Base-by-base conservation (phyloP, 495 filamentous ascomycete genomes). In the Tuber borchii region DNA sequence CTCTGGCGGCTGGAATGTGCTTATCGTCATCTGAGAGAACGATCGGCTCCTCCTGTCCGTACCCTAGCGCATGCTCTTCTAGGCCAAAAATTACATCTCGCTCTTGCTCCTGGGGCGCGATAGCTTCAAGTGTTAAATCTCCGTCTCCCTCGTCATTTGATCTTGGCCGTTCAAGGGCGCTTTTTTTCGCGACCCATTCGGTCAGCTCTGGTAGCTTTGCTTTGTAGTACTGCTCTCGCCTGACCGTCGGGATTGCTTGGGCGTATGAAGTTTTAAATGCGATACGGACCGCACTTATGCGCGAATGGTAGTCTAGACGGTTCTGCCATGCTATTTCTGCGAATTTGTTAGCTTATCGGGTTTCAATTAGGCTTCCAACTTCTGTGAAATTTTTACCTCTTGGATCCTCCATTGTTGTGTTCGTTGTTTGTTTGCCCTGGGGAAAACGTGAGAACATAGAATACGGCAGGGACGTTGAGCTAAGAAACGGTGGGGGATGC, bases 201-300 rank as follows among this genome's bases (percentile, higher is more conserved):
- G 68, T 37, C 31, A 79, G 12, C 34, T 46, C n/a, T 14, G 73
- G 34, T 9, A 79, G 31, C 61, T 75, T 79, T 40, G 37, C 20
- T 40, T 44, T 70, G 40, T 79, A 79, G 78, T 73, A 48, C 17
- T 72, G 56, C 9, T 70, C 78, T 22, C 42, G 37, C 61, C 31
- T 70, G 16, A 61, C 43, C 14, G 74, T 79, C 14, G 78, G 78
- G n/a, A 79, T 43, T 19, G 78, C 78, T 44, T 75, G 76, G 14
- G 40, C 45, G 39, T 79, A 79, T 72, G 70, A 56, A 37, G 70
- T 61, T 4, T 73, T 68, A 40, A 79, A 79, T 34, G 73, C 78
- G 56, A 79, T 51, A 37, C 65, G 78, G 70, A 79, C 65, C 19
- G 77, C 78, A 37, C 78, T 75, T 19, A 42, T 75, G 39, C 70